phyloP scores from a whole-genome alignment of 768 basidiomycete genomes.

The Lentinula detonsa region DNA sequence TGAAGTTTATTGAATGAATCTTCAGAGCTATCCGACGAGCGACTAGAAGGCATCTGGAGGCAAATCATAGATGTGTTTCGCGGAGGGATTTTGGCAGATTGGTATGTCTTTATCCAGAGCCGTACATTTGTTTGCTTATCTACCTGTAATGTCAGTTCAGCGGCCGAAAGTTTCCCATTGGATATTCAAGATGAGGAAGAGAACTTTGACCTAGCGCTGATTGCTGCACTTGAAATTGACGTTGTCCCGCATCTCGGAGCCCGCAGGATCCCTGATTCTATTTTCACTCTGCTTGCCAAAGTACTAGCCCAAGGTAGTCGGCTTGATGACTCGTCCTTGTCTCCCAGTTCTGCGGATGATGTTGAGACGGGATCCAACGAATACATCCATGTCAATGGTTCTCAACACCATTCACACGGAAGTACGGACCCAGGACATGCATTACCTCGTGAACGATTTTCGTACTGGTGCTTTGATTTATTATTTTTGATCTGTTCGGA shows the following conservation, averaged over 20 bases:
- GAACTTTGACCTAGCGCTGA: constrained; percentile 78
- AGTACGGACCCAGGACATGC: constrained; percentile 52
- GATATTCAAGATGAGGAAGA: constrained; percentile 74
- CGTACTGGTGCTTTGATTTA: constrained; percentile 90
- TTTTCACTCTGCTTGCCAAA: constrained; percentile 63
- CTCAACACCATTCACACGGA: constrained; percentile 37
- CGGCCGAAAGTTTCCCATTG: constrained; percentile 48
- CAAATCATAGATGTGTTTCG: constrained; percentile 77
- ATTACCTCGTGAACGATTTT: constrained; percentile 76
- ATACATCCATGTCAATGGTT: constrained; percentile 32
- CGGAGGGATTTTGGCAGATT: constrained; percentile 80
- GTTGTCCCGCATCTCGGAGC: constrained; percentile 74
- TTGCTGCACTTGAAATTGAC: constrained; percentile 73
- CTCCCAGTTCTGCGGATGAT: not conserved
- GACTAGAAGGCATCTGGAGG: constrained; percentile 80
- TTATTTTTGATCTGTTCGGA: constrained; percentile 77
- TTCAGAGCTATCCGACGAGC: constrained; percentile 52
- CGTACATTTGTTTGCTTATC: not conserved
- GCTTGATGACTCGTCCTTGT: constrained; percentile 37
- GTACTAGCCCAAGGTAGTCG: constrained; percentile 69
- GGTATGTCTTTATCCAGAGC: constrained; percentile 39
- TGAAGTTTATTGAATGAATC: not conserved
- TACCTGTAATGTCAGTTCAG: constrained; percentile 35
- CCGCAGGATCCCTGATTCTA: constrained; percentile 59
- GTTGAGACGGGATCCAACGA: constrained; percentile 11